These are phyloP conservation scores for Saccharomycopsis babjevae DNA, from an alignment of 805 yeast genomes.

Conservation along the genomic window DNA sequence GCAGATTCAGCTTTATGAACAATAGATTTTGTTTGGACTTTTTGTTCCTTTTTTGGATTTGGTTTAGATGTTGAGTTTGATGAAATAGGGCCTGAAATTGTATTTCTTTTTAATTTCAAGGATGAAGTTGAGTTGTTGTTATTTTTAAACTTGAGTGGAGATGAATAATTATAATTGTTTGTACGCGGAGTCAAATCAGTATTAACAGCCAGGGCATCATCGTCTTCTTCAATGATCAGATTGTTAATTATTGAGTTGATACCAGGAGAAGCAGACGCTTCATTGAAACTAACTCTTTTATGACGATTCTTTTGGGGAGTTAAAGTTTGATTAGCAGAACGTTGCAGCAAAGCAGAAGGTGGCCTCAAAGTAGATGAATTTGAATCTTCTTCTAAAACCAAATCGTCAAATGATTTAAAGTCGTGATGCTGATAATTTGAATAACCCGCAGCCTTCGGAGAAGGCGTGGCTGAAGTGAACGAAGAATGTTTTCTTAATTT, in stretches of 20 bases:
- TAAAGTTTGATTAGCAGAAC: not conserved
- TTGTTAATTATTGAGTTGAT: not conserved
- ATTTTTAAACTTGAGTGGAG: not conserved
- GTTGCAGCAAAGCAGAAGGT: not conserved
- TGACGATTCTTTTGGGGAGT: not conserved
- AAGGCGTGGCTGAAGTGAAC: not conserved
- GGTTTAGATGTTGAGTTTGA: not conserved
- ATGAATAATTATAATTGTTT: not conserved
- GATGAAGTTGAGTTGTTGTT: not conserved
- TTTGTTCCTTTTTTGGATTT: not conserved
- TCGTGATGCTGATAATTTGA: not conserved
- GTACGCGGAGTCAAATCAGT: not conserved
- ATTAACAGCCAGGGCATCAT: not conserved
- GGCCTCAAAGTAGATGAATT: not conserved
- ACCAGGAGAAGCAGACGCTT: not conserved
- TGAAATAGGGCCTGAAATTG: not conserved
- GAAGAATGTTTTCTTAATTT: constrained; percentile 3
- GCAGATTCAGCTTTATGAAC: not conserved
- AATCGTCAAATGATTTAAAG: not conserved
- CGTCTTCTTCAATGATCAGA: constrained; percentile 1
- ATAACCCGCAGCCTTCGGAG: not conserved
- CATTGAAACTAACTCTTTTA: constrained; percentile 1
- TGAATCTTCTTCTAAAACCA: not conserved
- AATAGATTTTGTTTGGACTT: not conserved
- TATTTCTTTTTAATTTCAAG: not conserved